Evolutionary conservation across 805 yeast species (phyloP), one percentile per base, ranked within the genome.

Genomic region (Candida ulmi): DNA sequence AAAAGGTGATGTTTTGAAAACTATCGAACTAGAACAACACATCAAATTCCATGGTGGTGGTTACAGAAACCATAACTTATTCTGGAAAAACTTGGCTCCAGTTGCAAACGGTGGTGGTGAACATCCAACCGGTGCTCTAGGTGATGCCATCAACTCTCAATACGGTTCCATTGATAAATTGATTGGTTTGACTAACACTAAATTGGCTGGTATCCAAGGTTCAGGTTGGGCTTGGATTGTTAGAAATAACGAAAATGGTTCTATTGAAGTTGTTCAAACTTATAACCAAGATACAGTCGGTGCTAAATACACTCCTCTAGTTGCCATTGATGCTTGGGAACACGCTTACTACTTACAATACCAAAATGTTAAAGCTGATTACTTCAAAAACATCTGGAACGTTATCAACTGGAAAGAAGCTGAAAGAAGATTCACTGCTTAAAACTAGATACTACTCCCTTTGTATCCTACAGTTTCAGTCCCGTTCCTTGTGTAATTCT

Each of bases 241-340:
- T 53, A 84, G 83, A 75, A 83, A 87, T 72, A 71, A 76, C 58
- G 80, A 74, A 45, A 80, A 80, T 51, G 86, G 84, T 51, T 76
- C 81, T 36, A 61, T 88, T 52, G 95, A 85, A 48, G 83, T 88
- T 40, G 82, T 86, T 40, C 84, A 85, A 62, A 83, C 86, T 51
- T 70, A 78, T 51, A 88, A 88, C 72, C 96, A 88, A 68, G 96
- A 88, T 65, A 84, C 93, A 15, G 88, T 84, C 36, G 85, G 86
- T 36, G 61, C 76, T 9, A 53, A 50, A 26, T 72, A 77, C 61
- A 68, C 75, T 35, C 95, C 96, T 33, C 66, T 88, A 55, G 74
- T 88, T 41, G 96, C 95, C 39, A 84, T 88, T 59, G 96, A 88
- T 55, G 95, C 95, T 44, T 88, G 96, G 96, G 96, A 88, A 67